Evolutionary conservation across 1,284 basidiomycete genomes (phyloP).

Genomic region (Boletus semigastroideus): DNA sequence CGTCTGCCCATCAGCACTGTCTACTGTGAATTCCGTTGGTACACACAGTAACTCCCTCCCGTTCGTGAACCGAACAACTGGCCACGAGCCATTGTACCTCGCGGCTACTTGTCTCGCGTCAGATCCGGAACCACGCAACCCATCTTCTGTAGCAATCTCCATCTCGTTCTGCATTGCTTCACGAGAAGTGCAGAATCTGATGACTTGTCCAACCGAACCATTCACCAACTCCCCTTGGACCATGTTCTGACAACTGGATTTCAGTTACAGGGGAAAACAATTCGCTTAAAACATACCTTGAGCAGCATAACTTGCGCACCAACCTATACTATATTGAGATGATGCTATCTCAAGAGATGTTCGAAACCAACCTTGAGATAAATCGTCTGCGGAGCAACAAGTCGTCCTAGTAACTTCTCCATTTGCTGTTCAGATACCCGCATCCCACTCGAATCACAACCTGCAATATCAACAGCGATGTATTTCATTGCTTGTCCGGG

Average conservation of each 20-base stretch:
- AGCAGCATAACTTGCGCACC: conserved; percentile 72
- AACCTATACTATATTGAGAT: conserved; percentile 23
- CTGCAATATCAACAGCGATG: conserved; percentile 25
- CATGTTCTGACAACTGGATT: conserved; percentile 42
- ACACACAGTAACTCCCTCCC: conserved; percentile 45
- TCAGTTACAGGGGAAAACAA: background rate
- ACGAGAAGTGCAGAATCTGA: conserved; percentile 56
- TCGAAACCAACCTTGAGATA: conserved; percentile 27
- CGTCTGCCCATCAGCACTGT: conserved; percentile 50
- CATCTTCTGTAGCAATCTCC: conserved; percentile 38
- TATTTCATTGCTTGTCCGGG: conserved; percentile 21
- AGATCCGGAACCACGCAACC: conserved; percentile 32
- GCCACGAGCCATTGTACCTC: conserved; percentile 45
- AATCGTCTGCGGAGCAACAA: conserved; percentile 24
- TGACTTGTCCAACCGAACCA: conserved; percentile 81
- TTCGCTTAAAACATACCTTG: conserved; percentile 42
- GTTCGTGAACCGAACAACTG: conserved; percentile 54
- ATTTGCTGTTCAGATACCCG: conserved; percentile 26
- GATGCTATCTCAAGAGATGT: background rate
- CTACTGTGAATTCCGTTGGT: conserved; percentile 56
- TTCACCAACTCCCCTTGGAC: conserved; percentile 74
- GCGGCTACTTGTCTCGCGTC: conserved; percentile 15
- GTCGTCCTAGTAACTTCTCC: conserved; percentile 27
- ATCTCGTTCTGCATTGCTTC: conserved; percentile 45
- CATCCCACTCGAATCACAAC: conserved; percentile 24